A percentile compares a stretch with the other conserved stretches of the same genome.
Conservation (phyloP, 2,329 filamentous ascomycete genomes). For the Septoria petroselini region DNA sequence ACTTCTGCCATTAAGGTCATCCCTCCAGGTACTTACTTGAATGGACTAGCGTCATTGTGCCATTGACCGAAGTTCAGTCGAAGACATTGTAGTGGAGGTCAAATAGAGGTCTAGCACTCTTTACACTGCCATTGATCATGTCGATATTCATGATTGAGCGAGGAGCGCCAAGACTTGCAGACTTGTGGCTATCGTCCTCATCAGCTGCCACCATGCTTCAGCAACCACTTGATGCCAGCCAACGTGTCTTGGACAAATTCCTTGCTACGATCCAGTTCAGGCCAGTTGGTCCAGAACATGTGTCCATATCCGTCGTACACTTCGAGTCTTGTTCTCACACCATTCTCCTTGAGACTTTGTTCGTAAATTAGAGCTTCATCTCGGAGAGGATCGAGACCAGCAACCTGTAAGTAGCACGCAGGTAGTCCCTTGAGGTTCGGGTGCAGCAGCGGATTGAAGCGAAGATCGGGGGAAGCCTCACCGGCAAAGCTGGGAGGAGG, state of each 20-base stretch:
- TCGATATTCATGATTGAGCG: too few relatives aligned
- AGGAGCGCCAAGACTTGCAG: too few relatives aligned
- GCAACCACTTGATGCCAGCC: slow-evolving; percentile 12
- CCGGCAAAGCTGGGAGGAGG: slow-evolving; percentile 1
- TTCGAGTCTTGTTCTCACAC: slow-evolving; percentile 45
- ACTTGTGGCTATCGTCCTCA: too few relatives aligned
- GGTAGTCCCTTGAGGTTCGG: slow-evolving; percentile 39
- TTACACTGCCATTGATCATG: too few relatives aligned
- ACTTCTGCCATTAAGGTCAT: slow-evolving; percentile 18
- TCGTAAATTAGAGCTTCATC: slow-evolving; percentile 56
- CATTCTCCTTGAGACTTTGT: slow-evolving; percentile 43
- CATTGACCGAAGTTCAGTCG: slow-evolving; percentile 11
- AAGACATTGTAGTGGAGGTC: not conserved
- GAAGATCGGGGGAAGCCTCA: slow-evolving; percentile 9
- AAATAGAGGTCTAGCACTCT: too few relatives aligned
- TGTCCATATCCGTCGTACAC: slow-evolving; percentile 43
- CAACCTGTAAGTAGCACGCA: slow-evolving; percentile 50
- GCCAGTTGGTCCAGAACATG: slow-evolving; percentile 20
- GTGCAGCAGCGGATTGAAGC: slow-evolving; percentile 20
- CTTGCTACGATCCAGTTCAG: slow-evolving; percentile 6
- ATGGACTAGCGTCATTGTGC: slow-evolving; percentile 9
- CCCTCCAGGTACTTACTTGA: slow-evolving; percentile 13
- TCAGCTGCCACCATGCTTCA: not conserved
- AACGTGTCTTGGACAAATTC: slow-evolving; percentile 17
- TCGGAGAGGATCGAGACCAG: slow-evolving; percentile 50